Base-by-base conservation (phyloP, 345 rosid species). In the Aquilaria malaccensis region DNA sequence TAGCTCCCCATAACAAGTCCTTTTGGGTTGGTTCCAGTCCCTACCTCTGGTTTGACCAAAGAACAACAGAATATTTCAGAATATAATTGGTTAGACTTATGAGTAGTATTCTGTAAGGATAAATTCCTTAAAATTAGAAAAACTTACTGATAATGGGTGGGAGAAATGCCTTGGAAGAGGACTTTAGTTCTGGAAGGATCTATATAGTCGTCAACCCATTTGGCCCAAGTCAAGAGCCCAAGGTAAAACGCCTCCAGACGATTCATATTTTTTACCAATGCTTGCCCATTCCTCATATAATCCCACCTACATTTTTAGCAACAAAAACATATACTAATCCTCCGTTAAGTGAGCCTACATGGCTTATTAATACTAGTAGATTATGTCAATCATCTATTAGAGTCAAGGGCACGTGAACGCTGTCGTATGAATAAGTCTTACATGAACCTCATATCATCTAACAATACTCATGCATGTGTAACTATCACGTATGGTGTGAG, bases 151-250 rank as follows among this genome's bases (percentile, higher is more conserved):
- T 89, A 92, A 68, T 89, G 98, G 50, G 97, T 92, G 15, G 98
- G 97, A 58, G 98, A 92, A 64, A 92, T 87, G 67, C 91, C 96
- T 70, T 92, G 98, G 83, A 87, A 92, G 82, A 89, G 85, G 66
- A 89, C 97, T 69, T 71, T 65, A 61, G 98, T 92, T 67, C 67
- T 71, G 1, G 86, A 47, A 47, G 84, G 60, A 71, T 89, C 81
- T 15, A 92, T 82, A 61, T 83, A 81, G 49, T n/a, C 73, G 65
- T 92, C 95, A 61, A 85, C 87, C 98, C 98, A 92, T 45, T 61
- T 80, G 50, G 74, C 84, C 98, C 98, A 92, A 45, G 97, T 92
- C 10, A 76, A 70, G 61, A 92, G 63, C 29, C 91, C 98, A 83
- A 80, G 84, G 22, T 61, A 66, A 66, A 68, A 92, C 50, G 98